phyloP scores from a whole-genome alignment of 495 filamentous ascomycete genomes.

The Penicillium samsonianum region DNA sequence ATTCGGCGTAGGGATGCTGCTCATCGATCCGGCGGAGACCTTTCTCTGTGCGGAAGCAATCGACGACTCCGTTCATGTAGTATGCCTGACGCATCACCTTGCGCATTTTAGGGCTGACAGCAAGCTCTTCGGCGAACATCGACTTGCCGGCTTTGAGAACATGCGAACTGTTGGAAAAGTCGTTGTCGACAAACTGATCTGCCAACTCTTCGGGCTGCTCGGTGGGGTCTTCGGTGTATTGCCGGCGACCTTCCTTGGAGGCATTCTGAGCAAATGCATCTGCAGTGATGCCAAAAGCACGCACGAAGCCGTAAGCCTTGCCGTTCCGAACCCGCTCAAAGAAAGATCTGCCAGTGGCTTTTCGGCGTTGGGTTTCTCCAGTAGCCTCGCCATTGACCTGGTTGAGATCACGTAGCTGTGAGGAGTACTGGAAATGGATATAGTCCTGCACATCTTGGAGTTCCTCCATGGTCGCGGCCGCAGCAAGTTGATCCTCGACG shows the following conservation, averaged over 20 bases:
- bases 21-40: constrained; percentile 94
- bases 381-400: constrained; percentile 54
- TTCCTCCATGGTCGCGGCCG: constrained; percentile 83
- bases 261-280: constrained; percentile 85
- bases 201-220: constrained; percentile 81
- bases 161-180: constrained; percentile 74
- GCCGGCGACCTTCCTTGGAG: constrained; percentile 70
- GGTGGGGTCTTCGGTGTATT: constrained; percentile 79
- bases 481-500: constrained; percentile 76
- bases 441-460: constrained; percentile 96
- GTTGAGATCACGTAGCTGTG: constrained; percentile 74
- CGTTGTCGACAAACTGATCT: constrained; percentile 68
- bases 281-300: constrained; percentile 85
- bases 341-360: constrained; percentile 69
- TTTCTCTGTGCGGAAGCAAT: constrained; percentile 89
- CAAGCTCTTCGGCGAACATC: constrained; percentile 90
- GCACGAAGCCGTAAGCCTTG: constrained; percentile 78
- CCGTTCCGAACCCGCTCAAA: constrained; percentile 82
- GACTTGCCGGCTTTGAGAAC: constrained; percentile 76
- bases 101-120: constrained; percentile 84
- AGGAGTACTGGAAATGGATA: constrained; percentile 89
- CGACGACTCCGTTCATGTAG: constrained; percentile 78
- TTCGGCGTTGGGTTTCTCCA: constrained; percentile 66
- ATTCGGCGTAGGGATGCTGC: constrained; percentile 92
- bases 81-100: constrained; percentile 79